Conservation (phyloP, 345 rosid genomes). For the Eutrema yunnanense region DNA sequence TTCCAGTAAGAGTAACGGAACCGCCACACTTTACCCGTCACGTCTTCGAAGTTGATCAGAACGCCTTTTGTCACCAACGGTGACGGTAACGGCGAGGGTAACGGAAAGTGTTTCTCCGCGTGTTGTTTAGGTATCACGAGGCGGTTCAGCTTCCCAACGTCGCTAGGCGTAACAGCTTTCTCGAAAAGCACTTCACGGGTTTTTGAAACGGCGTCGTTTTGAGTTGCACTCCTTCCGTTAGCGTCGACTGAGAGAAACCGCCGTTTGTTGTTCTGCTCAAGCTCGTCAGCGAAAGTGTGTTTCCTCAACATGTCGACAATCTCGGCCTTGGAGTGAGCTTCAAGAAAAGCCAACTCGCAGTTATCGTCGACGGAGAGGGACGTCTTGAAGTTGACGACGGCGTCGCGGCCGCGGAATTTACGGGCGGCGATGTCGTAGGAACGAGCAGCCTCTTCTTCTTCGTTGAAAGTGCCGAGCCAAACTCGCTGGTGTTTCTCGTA, state of each 20-base stretch:
- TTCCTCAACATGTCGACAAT: constrained; percentile 89
- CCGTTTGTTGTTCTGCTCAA: constrained; percentile 56
- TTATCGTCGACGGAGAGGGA: constrained; percentile 17
- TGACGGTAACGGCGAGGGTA: constrained; percentile 13
- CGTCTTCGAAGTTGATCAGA: constrained; percentile 68
- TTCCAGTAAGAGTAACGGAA: constrained; percentile 96
- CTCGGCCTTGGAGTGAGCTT: constrained; percentile 82
- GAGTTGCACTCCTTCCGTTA: constrained; percentile 2
- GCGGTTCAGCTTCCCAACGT: constrained; percentile 92
- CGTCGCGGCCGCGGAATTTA: constrained; percentile 82
- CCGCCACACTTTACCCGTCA: constrained; percentile 74
- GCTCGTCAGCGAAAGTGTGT: constrained; percentile 75
- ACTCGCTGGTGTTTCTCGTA: constrained; percentile 90
- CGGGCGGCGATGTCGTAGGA: constrained; percentile 81
- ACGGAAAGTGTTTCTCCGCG: constrained; percentile 74
- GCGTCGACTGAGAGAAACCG: constrained; percentile 17
- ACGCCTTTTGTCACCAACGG: constrained; percentile 44
- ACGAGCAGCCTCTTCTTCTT: constrained; percentile 74
- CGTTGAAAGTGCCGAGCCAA: constrained; percentile 91
- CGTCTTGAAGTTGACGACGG: constrained; percentile 68
- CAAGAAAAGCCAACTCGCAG: constrained; percentile 45
- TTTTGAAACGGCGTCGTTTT: constrained; percentile 4
- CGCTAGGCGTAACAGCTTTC: constrained; percentile 90
- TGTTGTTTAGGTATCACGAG: constrained; percentile 91
- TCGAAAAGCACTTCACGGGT: constrained; percentile 79